Evolutionary conservation across 2,329 filamentous ascomycete genomes (phyloP), one percentile per base, ranked within the genome.

Genomic region (Penicillium rolfsii): DNA sequence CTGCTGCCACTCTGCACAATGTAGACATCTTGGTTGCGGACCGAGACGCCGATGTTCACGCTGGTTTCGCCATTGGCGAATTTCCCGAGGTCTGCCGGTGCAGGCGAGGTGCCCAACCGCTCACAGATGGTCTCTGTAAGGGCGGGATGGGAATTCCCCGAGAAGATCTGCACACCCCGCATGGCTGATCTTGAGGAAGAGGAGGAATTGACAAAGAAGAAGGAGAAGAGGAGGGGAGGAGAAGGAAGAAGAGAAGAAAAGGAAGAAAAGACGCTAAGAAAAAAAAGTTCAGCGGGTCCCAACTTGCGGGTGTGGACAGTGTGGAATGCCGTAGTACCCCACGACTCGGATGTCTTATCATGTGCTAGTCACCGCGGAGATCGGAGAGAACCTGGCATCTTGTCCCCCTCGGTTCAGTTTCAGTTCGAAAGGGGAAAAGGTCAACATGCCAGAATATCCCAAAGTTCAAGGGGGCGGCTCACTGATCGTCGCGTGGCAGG

Each of bases 21-120:
- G 78, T 98, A 99, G 71, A 99, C 94, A 85, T 99, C 94, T 79
- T 98, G 96, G 76, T 99, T 96, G 70, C 95, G 91, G 67, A 99
- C 93, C 28, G 87, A 89, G 54, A 77, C 78, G 40, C 85, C 84
- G 70, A 90, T 88, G 72, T 87, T 85, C 67, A 90, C 87, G 58
- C 85, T 87, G 50, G 87, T 90, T 80, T 90, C 87, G 64, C 87
- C 87, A 77, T 89, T 89, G 77, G 84, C 84, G 75, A 89, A 89
- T 74, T 89, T 89, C 66, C 84, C 82, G 66, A 89, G 79, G 63
- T 86, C 83, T 65, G 85, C 87, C 63, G 84, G 82, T 54, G 85
- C 83, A 28, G 83, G 84, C 61, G 83, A 80, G 66, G 84, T 84
- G 48, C 87, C 87, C 66, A 90, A 79, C 52, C 87, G 81, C 71